Conservation (phyloP, 176 grass and related monocot genomes). For the Tillandsia leiboldiana region DNA sequence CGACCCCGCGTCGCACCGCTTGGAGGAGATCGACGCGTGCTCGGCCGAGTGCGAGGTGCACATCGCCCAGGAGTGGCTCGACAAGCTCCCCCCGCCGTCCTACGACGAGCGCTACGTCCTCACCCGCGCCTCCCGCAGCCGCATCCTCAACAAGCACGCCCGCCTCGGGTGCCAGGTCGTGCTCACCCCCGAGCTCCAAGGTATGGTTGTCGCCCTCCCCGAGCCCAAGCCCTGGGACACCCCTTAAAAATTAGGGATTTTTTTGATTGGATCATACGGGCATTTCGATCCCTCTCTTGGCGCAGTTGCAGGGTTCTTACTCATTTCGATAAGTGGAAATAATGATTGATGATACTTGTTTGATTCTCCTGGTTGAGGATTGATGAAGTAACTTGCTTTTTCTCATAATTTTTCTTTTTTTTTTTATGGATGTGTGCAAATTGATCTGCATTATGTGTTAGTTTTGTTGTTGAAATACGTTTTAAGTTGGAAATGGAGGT, state of each 20-base stretch:
- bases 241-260: conserved; percentile 35
- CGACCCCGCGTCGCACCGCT: conserved; percentile 80
- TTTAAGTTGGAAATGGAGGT: too few relatives aligned
- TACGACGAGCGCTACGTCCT: conserved; percentile 80
- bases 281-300: not conserved
- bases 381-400: too few relatives aligned
- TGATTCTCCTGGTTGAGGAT: not conserved
- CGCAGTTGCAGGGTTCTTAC: not conserved
- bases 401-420: too few relatives aligned
- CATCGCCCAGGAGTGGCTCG: conserved; percentile 96
- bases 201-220: conserved; percentile 83
- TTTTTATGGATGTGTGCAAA: too few relatives aligned
- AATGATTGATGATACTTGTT: not conserved
- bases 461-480: too few relatives aligned
- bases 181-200: conserved; percentile 65
- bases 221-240: conserved; percentile 93
- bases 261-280: not conserved
- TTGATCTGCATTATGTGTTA: too few relatives aligned
- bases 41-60: conserved; percentile 94
- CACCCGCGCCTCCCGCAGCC: conserved; percentile 59
- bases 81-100: conserved; percentile 67
- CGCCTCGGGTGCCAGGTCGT: conserved; percentile 90
- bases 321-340: not conserved
- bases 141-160: conserved; percentile 82
- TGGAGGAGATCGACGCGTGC: conserved; percentile 95